These are phyloP conservation scores for Jatropha curcas DNA, from an alignment of 345 rosid genomes.

Conservation along the genomic window DNA sequence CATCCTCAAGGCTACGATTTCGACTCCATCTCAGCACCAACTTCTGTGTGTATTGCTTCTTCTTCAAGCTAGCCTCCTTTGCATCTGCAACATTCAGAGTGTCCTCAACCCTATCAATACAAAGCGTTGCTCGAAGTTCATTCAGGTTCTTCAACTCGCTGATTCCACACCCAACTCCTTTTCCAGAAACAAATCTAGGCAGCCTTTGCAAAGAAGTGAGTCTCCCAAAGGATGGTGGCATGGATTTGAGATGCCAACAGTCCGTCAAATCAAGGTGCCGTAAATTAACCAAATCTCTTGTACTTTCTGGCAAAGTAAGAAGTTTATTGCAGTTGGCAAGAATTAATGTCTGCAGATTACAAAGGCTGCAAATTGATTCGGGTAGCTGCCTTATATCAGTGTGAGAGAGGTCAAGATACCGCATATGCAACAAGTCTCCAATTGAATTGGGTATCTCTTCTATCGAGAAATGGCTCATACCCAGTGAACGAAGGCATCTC, in stretches of 20 bases:
- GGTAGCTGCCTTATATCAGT: conserved; percentile 18
- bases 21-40: conserved; percentile 22
- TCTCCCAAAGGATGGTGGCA: conserved; percentile 24
- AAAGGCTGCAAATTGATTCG: conserved; percentile 21
- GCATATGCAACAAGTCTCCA: conserved; percentile 17
- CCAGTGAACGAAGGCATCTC: conserved; percentile 19
- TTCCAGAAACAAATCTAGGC: conserved; percentile 23
- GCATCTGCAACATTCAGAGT: conserved; percentile 13
- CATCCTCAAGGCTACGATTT: background rate
- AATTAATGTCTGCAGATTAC: conserved; percentile 25
- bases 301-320: conserved; percentile 9
- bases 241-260: conserved; percentile 22
- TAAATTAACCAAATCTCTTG: conserved; percentile 17
- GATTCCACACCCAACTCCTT: conserved; percentile 9
- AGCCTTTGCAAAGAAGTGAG: conserved; percentile 21
- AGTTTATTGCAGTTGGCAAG: conserved; percentile 19
- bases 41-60: conserved; percentile 10
- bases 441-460: conserved; percentile 8
- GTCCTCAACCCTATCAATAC: conserved; percentile 23
- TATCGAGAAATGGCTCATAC: conserved; percentile 16
- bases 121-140: conserved; percentile 23
- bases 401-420: conserved; percentile 25
- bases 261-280: conserved; percentile 20
- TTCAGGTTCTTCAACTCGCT: conserved; percentile 23
- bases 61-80: conserved; percentile 21